These are phyloP conservation scores for Trichoderma sp. DNA, from an alignment of 2,329 filamentous ascomycete genomes.

Conservation along the genomic window DNA sequence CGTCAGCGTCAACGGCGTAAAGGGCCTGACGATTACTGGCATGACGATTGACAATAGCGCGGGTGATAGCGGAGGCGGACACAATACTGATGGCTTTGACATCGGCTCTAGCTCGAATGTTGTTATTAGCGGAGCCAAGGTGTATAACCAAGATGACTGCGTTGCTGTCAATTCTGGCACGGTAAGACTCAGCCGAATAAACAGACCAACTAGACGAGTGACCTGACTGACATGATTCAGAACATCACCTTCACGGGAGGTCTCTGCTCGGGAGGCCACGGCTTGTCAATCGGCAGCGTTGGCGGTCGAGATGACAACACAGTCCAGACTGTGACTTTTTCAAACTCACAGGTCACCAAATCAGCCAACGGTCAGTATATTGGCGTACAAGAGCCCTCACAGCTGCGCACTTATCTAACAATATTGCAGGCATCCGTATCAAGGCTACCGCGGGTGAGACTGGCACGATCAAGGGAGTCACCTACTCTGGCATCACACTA, in stretches of 20 bases:
- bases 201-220: too few species aligned
- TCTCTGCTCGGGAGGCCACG: conserved; percentile 49
- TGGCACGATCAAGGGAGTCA: conserved; percentile 47
- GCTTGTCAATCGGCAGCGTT: conserved; percentile 48
- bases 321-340: conserved; percentile 54
- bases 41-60: conserved; percentile 46
- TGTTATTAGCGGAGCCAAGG: conserved; percentile 53
- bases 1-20: conserved; percentile 44
- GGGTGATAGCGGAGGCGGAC: conserved; percentile 41
- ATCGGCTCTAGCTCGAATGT: conserved; percentile 54
- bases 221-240: conserved; percentile 10
- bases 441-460: conserved; percentile 53
- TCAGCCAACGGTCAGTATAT: conserved; percentile 50
- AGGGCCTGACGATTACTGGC: conserved; percentile 41
- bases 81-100: conserved; percentile 65
- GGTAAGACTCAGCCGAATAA: conserved; percentile 10
- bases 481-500: conserved; percentile 49
- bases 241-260: conserved; percentile 50
- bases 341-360: conserved; percentile 51
- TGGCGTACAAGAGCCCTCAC: neutral
- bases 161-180: conserved; percentile 58
- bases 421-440: conserved; percentile 42
- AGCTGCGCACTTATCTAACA: neutral
- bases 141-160: conserved; percentile 65
- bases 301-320: conserved; percentile 54